phyloP scores from a whole-genome alignment of 2,329 filamentous ascomycete species.

The Pseudogymnoascus sp. region DNA sequence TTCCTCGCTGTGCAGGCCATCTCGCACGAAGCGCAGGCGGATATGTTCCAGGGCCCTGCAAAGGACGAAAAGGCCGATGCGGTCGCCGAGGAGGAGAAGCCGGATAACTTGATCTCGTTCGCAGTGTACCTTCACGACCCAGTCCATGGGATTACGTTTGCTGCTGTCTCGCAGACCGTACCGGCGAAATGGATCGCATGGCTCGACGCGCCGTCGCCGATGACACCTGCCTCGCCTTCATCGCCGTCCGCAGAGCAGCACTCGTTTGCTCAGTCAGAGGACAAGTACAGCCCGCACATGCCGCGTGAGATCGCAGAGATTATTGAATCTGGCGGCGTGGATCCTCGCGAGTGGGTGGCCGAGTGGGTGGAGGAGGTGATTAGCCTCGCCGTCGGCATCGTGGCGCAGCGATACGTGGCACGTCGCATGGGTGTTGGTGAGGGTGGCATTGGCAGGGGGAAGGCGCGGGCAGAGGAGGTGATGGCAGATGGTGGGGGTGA shows the following conservation, averaged over 20 bases:
- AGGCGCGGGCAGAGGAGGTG: slow-evolving; percentile 49
- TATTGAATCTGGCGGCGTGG: slow-evolving; percentile 64
- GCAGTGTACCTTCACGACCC: slow-evolving; percentile 79
- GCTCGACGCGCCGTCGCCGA: slow-evolving; percentile 67
- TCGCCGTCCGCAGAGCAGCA: slow-evolving; percentile 23
- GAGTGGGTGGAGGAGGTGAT: slow-evolving; percentile 94
- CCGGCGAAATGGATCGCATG: slow-evolving; percentile 83
- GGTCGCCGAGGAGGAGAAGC: slow-evolving; percentile 40
- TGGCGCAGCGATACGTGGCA: slow-evolving; percentile 92
- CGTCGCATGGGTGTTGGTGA: slow-evolving; percentile 93
- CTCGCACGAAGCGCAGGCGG: slow-evolving; percentile 51
- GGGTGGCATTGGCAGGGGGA: slow-evolving; percentile 54
- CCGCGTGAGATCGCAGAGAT: slow-evolving; percentile 86
- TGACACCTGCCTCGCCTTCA: slow-evolving; percentile 39
- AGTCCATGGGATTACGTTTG: slow-evolving; percentile 82
- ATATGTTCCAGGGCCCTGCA: slow-evolving; percentile 57
- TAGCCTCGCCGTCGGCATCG: slow-evolving; percentile 67
- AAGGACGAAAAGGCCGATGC: slow-evolving; percentile 47
- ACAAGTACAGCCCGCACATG: slow-evolving; percentile 39
- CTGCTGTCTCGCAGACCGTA: slow-evolving; percentile 71
- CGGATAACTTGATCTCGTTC: slow-evolving; percentile 60
- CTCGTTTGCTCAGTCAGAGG: slow-evolving; percentile 37
- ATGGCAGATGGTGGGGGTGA: slow-evolving; percentile 50
- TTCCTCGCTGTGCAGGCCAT: slow-evolving; percentile 95
- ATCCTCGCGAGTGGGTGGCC: slow-evolving; percentile 92